These are phyloP conservation scores for Avena insularis DNA, from an alignment of 176 grass and related monocot genomes.

Conservation along the genomic window DNA sequence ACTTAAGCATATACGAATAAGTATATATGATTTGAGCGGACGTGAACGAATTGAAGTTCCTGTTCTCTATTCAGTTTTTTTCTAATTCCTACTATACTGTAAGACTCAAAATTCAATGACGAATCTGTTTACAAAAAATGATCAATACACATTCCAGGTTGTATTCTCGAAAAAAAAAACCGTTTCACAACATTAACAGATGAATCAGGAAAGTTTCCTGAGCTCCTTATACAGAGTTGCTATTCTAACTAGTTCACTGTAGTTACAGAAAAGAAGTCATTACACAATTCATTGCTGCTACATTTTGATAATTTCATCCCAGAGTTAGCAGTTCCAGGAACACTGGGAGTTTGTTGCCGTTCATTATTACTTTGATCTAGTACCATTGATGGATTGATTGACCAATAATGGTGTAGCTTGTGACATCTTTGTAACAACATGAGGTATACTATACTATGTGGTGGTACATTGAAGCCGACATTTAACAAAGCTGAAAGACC, in stretches of 20 bases:
- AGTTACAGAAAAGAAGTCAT: not conserved
- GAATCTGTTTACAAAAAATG: too few relatives aligned
- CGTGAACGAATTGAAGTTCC: too few relatives aligned
- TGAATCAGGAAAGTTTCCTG: not conserved
- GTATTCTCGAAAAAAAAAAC: too few relatives aligned
- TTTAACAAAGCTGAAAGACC: constrained; percentile 4
- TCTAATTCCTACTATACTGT: too few relatives aligned
- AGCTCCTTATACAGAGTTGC: not conserved
- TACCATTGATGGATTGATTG: constrained; percentile 15
- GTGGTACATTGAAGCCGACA: not conserved
- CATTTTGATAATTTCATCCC: not conserved
- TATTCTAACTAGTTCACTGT: not conserved
- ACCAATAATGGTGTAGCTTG: constrained; percentile 20
- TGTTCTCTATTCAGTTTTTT: too few relatives aligned
- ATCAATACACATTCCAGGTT: too few relatives aligned
- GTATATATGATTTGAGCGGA: too few relatives aligned
- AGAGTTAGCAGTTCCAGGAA: not conserved
- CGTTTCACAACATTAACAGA: not conserved
- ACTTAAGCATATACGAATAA: too few relatives aligned
- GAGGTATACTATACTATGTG: not conserved
- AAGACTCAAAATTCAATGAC: too few relatives aligned
- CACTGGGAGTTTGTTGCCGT: not conserved
- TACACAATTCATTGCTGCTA: not conserved
- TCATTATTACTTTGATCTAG: constrained; percentile 6
- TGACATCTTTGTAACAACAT: not conserved